These are phyloP conservation scores for Phyllosticta paracitricarpa DNA, from an alignment of 2,329 filamentous ascomycete genomes.

Conservation along the genomic window DNA sequence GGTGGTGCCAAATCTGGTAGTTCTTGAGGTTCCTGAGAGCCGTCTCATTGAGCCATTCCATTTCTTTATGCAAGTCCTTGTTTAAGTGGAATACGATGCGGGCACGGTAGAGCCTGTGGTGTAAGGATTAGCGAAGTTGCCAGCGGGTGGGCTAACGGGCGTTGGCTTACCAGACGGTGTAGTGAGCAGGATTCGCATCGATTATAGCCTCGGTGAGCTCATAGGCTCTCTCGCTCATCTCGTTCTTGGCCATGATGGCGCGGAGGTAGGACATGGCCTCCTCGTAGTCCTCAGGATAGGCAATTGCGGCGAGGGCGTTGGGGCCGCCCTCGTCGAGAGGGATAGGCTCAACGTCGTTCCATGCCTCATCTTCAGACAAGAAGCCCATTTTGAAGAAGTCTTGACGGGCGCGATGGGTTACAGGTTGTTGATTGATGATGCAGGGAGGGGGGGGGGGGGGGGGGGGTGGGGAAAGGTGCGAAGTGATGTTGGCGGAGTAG, in stretches of 20 bases:
- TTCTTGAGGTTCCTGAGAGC: conserved; percentile 85
- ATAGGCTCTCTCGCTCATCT: conserved; percentile 69
- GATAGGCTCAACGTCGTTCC: conserved; percentile 78
- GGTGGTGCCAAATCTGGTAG: conserved; percentile 89
- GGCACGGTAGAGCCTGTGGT: conserved; percentile 67
- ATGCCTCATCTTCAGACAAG: conserved; percentile 61
- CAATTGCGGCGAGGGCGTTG: conserved; percentile 78
- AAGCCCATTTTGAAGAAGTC: conserved; percentile 21
- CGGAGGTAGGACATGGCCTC: conserved; percentile 91
- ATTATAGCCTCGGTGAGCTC: conserved; percentile 84
- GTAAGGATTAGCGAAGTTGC: not conserved
- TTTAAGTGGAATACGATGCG: conserved; percentile 61
- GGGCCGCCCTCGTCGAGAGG: conserved; percentile 68
- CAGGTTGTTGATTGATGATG: not conserved
- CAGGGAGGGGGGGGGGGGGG: no score
- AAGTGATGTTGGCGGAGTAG: not conserved
- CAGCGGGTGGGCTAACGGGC: not conserved
- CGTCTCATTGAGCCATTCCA: conserved; percentile 77
- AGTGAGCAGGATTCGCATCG: conserved; percentile 87
- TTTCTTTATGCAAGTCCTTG: conserved; percentile 58
- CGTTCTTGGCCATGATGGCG: conserved; percentile 82
- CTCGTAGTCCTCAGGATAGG: conserved; percentile 80
- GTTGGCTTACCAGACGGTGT: conserved; percentile 72
- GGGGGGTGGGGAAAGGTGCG: not conserved
- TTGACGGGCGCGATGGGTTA: not conserved